These are phyloP conservation scores for Teratosphaeriaceae sp. DNA, from an alignment of 2,329 filamentous ascomycete species.

Conservation along the genomic window DNA sequence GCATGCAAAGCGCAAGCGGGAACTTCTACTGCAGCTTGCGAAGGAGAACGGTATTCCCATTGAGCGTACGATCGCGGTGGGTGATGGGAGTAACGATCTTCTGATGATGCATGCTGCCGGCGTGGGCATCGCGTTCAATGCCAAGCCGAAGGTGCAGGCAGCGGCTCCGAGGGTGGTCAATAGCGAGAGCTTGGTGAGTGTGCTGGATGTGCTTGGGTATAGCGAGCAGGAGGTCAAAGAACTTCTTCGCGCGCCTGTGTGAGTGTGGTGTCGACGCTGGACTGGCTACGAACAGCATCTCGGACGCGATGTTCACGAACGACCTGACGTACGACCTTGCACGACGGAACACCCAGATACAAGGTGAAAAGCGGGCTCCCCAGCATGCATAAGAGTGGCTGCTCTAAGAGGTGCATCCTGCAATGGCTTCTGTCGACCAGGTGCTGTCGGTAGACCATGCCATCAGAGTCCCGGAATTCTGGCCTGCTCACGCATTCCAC, in stretches of 20 bases:
- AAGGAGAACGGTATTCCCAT: slow-evolving; percentile 58
- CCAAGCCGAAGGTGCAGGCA: slow-evolving; percentile 75
- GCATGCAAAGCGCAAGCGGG: slow-evolving; percentile 66
- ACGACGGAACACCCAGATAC: too few species aligned
- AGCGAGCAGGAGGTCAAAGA: slow-evolving; percentile 20
- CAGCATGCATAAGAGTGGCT: too few species aligned
- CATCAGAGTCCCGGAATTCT: neutral
- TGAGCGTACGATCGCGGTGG: slow-evolving; percentile 65
- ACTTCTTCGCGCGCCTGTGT: neutral
- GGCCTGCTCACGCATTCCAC: neutral
- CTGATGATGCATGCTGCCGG: slow-evolving; percentile 72
- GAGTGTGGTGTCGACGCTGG: too few species aligned
- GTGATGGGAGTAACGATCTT: slow-evolving; percentile 77
- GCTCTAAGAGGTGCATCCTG: too few species aligned
- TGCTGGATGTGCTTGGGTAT: slow-evolving; percentile 65
- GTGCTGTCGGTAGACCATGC: neutral
- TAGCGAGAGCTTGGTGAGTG: slow-evolving; percentile 60
- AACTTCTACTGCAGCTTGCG: slow-evolving; percentile 65
- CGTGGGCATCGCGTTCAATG: slow-evolving; percentile 75
- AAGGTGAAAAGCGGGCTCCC: too few species aligned
- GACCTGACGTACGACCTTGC: too few species aligned
- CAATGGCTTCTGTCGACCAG: too few species aligned
- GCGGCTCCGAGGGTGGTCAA: slow-evolving; percentile 69
- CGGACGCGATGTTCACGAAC: neutral
- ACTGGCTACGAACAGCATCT: too few species aligned